A percentile compares a stretch with the other conserved stretches of the same genome.
Conservation (phyloP, 2,329 filamentous ascomycete species). For the Incumbomyces delicatus region DNA sequence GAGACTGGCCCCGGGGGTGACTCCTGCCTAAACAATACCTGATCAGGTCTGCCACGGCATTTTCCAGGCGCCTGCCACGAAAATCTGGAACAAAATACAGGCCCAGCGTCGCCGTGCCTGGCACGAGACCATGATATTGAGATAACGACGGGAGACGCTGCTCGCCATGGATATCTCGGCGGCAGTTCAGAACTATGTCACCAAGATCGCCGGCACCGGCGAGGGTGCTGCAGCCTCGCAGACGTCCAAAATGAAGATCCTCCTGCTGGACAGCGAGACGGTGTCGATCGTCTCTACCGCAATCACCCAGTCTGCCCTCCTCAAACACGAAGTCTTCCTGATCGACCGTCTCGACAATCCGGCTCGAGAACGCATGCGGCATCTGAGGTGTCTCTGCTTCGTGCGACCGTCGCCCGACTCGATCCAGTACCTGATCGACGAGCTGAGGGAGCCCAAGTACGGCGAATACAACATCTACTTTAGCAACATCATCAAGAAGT, state of each 20-base stretch:
- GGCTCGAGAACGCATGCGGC: slow-evolving; percentile 92
- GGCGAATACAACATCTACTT: slow-evolving; percentile 97
- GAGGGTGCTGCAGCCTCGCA: slow-evolving; percentile 54
- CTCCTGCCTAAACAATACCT: background rate
- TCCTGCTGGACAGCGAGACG: slow-evolving; percentile 87
- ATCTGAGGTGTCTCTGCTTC: slow-evolving; percentile 87
- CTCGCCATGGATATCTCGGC: slow-evolving; percentile 82
- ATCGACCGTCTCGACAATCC: slow-evolving; percentile 90
- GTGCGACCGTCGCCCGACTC: slow-evolving; percentile 85
- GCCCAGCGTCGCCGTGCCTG: no score
- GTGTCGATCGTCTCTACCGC: slow-evolving; percentile 88
- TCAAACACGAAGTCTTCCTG: slow-evolving; percentile 95
- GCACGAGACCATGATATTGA: background rate
- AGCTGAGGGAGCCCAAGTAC: slow-evolving; percentile 91
- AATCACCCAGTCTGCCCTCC: slow-evolving; percentile 85
- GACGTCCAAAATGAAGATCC: slow-evolving; percentile 94
- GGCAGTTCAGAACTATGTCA: slow-evolving; percentile 87
- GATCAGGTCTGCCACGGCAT: no score
- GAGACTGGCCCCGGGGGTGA: no score
- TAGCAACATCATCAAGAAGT: slow-evolving; percentile 96
- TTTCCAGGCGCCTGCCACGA: background rate
- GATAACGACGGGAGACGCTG: background rate
- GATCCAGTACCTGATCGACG: slow-evolving; percentile 87
- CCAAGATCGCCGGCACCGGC: slow-evolving; percentile 83
- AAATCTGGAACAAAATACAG: no score